phyloP scores from a whole-genome alignment of 148 eudicot genomes.

The Drosera capensis region DNA sequence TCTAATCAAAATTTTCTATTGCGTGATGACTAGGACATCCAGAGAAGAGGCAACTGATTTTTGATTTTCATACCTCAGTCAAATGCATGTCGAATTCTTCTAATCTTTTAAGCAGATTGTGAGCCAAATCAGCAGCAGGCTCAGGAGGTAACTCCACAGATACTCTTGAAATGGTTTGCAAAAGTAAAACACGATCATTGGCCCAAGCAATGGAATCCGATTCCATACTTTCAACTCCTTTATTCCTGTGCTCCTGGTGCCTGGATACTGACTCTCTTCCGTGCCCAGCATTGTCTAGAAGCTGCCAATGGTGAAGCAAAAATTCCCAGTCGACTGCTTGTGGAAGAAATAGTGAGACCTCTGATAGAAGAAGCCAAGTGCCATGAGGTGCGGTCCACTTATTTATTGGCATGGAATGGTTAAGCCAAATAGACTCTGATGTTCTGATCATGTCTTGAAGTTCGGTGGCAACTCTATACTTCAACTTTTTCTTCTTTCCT shows the following conservation, averaged over 20 bases:
- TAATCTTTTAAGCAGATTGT: slow-evolving; percentile 59
- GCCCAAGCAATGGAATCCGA: slow-evolving; percentile 64
- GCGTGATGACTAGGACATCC: too few species aligned
- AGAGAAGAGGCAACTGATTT: background rate
- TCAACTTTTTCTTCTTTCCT: slow-evolving; percentile 71
- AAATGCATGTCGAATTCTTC: slow-evolving; percentile 82
- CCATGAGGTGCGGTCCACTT: slow-evolving; percentile 98
- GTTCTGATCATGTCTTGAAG: slow-evolving; percentile 66
- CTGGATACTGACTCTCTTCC: slow-evolving; percentile 18
- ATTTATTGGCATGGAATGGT: slow-evolving; percentile 54
- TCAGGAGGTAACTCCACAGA: slow-evolving; percentile 73
- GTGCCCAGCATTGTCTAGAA: slow-evolving; percentile 48
- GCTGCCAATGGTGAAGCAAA: slow-evolving; percentile 88
- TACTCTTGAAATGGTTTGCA: slow-evolving; percentile 87
- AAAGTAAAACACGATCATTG: slow-evolving; percentile 68
- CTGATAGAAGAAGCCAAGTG: slow-evolving; percentile 83
- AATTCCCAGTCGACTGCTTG: slow-evolving; percentile 83
- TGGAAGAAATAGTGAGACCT: slow-evolving; percentile 61
- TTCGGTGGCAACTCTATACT: slow-evolving; percentile 44
- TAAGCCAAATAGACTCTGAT: slow-evolving; percentile 67
- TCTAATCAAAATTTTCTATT: too few species aligned
- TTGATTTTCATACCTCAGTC: slow-evolving; percentile 64
- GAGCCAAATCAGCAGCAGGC: slow-evolving; percentile 95
- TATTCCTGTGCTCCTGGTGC: slow-evolving; percentile 13
- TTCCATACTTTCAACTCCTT: slow-evolving; percentile 23